Percentiles rank a stretch among this genome's conserved stretches.
These are phyloP conservation scores for Phialophora expanda DNA, from an alignment of 2,329 filamentous ascomycete genomes.

Conservation along the genomic window DNA sequence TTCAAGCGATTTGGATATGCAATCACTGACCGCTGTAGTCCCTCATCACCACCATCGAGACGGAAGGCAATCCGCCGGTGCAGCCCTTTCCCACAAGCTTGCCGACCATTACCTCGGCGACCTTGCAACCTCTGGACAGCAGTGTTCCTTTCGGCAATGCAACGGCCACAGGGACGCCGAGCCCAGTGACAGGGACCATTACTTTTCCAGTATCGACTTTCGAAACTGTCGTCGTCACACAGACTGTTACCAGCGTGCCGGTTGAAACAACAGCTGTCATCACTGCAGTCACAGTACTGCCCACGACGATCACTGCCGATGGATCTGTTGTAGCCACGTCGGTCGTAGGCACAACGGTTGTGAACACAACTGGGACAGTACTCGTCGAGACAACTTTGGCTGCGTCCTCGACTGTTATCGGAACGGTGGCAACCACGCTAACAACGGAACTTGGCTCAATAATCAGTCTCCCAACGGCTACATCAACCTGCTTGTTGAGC, in stretches of 20 bases:
- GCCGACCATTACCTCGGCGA: constrained; percentile 34
- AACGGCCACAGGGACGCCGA: constrained; percentile 28
- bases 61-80: constrained; percentile 36
- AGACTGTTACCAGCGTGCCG: constrained; percentile 35
- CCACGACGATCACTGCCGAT: constrained; percentile 34
- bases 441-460: constrained; percentile 35
- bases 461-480: constrained; percentile 30
- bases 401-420: constrained; percentile 33
- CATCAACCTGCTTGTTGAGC: constrained; percentile 31
- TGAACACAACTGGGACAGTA: constrained; percentile 36
- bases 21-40: constrained; percentile 24
- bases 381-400: constrained; percentile 36
- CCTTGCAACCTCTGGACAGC: constrained; percentile 36
- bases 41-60: constrained; percentile 38
- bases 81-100: constrained; percentile 39
- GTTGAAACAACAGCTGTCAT: constrained; percentile 34
- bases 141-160: constrained; percentile 34
- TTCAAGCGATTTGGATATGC: background rate
- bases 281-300: constrained; percentile 35
- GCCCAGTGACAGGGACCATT: constrained; percentile 37
- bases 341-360: constrained; percentile 34
- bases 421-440: constrained; percentile 33
- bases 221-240: constrained; percentile 33
- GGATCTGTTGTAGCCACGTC: constrained; percentile 34
- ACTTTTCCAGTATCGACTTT: constrained; percentile 38